Conservation (phyloP, 768 basidiomycete species). For the Collybia mongolica region DNA sequence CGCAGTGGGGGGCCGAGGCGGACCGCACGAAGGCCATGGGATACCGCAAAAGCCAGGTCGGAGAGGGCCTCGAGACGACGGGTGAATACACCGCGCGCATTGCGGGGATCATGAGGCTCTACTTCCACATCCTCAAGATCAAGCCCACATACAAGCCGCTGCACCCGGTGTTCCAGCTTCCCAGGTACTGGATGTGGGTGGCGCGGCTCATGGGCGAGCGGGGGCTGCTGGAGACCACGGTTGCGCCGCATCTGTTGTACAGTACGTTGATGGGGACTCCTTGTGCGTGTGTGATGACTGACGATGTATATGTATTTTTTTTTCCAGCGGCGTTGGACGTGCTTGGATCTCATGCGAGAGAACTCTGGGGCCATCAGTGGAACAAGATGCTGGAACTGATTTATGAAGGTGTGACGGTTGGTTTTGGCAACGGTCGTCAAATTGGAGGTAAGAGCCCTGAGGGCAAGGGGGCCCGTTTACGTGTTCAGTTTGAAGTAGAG, state of each 20-base stretch:
- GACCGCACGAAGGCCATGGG: conserved; percentile 54
- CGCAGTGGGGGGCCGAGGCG: conserved; percentile 38
- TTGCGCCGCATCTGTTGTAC: conserved; percentile 68
- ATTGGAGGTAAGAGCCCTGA: conserved; percentile 64
- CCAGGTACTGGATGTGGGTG: conserved; percentile 74
- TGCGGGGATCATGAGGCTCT: conserved; percentile 81
- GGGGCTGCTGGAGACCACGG: conserved; percentile 50
- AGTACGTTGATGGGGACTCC: conserved; percentile 38
- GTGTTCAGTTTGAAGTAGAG: conserved; percentile 68
- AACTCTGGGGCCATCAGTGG: conserved; percentile 79
- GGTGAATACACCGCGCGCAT: conserved; percentile 68
- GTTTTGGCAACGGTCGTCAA: conserved; percentile 42
- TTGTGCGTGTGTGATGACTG: neutral
- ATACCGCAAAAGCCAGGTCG: conserved; percentile 39
- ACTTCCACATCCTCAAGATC: conserved; percentile 68
- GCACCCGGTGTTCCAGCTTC: conserved; percentile 54
- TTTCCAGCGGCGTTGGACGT: conserved; percentile 74
- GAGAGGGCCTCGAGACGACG: conserved; percentile 48
- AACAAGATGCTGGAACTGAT: conserved; percentile 66
- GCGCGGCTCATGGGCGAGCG: conserved; percentile 56
- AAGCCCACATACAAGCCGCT: conserved; percentile 39
- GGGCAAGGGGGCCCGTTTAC: conserved; percentile 60
- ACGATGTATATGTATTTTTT: too few relatives aligned
- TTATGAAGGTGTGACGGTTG: conserved; percentile 60
- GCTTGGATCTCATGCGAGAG: conserved; percentile 56